Percentiles rank a stretch among this genome's conserved stretches.
Evolutionary conservation across 1,284 basidiomycete species (phyloP).

Genomic region (Bjerkandera adusta): DNA sequence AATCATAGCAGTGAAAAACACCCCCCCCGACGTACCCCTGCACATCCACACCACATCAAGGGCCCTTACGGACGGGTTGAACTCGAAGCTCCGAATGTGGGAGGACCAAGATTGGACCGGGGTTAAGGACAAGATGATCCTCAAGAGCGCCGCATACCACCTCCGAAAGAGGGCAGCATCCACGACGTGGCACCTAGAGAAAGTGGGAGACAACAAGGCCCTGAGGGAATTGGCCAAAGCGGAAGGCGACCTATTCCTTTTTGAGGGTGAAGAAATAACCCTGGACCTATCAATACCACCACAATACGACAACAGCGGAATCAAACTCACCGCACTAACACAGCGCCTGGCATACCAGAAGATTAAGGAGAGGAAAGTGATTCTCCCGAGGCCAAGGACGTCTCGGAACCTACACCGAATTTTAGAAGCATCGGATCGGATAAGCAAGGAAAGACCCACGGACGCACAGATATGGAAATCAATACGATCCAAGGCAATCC

Average conservation of each 20-base stretch:
- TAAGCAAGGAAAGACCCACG: background rate
- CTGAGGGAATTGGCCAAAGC: conserved; percentile 18
- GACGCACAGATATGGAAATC: conserved; percentile 9
- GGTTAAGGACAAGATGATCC: conserved; percentile 1
- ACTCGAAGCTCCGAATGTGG: background rate
- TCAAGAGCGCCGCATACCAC: conserved; percentile 6
- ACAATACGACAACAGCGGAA: conserved; percentile 15
- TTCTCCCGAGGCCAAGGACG: background rate
- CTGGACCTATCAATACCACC: too few relatives aligned
- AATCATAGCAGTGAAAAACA: background rate
- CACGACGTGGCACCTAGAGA: conserved; percentile 17
- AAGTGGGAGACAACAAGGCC: conserved; percentile 21
- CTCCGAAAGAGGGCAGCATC: conserved; percentile 17
- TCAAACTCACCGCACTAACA: conserved; percentile 21
- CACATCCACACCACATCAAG: conserved; percentile 10
- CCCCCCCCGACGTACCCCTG: conserved; percentile 1
- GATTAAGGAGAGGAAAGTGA: conserved; percentile 10
- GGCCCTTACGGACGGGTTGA: conserved; percentile 5
- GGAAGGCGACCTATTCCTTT: background rate
- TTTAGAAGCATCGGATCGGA: too few relatives aligned
- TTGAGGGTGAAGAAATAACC: conserved; percentile 11
- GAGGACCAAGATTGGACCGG: conserved; percentile 15
- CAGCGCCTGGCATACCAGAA: conserved; percentile 26
- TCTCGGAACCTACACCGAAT: background rate
- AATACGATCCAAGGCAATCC: conserved; percentile 21